Conservation (phyloP, 768 basidiomycete species). For the Auricularia auricula-judae region DNA sequence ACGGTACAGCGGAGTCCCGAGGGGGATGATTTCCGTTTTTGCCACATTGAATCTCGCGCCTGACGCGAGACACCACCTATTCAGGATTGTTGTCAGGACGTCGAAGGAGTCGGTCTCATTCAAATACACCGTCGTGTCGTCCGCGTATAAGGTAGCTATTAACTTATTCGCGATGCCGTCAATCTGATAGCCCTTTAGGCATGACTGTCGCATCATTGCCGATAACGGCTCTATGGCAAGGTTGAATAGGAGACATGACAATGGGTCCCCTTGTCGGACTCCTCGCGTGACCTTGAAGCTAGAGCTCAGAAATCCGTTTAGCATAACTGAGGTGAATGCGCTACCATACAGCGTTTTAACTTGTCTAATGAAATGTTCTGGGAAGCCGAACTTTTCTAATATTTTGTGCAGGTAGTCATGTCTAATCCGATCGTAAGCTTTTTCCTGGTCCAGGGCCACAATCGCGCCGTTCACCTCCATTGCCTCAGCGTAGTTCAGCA, state of each 20-base stretch:
- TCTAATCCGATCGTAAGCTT: slow-evolving; percentile 12
- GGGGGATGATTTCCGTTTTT: slow-evolving; percentile 30
- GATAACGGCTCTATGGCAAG: slow-evolving; percentile 32
- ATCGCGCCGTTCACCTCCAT: slow-evolving; percentile 8
- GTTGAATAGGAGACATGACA: slow-evolving; percentile 30
- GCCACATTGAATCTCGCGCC: slow-evolving; percentile 29
- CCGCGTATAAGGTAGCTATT: slow-evolving; percentile 21
- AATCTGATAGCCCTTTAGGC: slow-evolving; percentile 12
- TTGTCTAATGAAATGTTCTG: slow-evolving; percentile 11
- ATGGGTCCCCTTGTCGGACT: slow-evolving; percentile 27
- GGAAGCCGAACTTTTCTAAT: slow-evolving; percentile 3
- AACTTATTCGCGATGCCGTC: slow-evolving; percentile 7
- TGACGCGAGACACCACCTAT: slow-evolving; percentile 28
- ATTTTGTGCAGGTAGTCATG: slow-evolving; percentile 12
- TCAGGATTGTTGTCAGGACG: slow-evolving; percentile 18
- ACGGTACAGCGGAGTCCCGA: slow-evolving; percentile 17
- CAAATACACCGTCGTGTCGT: slow-evolving; percentile 30
- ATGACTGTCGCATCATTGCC: slow-evolving; percentile 16
- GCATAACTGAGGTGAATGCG: slow-evolving; percentile 19
- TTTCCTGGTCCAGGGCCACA: slow-evolving; percentile 11
- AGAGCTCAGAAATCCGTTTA: slow-evolving; percentile 22
- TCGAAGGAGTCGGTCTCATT: slow-evolving; percentile 17
- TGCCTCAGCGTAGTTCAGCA: slow-evolving; percentile 9
- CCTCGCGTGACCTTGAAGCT: slow-evolving; percentile 20
- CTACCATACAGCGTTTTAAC: slow-evolving; percentile 19